Percentiles rank a stretch among this genome's conserved stretches.
These are phyloP conservation scores for Naganishia vishniacii DNA, from an alignment of 768 basidiomycete species.

Conservation along the genomic window DNA sequence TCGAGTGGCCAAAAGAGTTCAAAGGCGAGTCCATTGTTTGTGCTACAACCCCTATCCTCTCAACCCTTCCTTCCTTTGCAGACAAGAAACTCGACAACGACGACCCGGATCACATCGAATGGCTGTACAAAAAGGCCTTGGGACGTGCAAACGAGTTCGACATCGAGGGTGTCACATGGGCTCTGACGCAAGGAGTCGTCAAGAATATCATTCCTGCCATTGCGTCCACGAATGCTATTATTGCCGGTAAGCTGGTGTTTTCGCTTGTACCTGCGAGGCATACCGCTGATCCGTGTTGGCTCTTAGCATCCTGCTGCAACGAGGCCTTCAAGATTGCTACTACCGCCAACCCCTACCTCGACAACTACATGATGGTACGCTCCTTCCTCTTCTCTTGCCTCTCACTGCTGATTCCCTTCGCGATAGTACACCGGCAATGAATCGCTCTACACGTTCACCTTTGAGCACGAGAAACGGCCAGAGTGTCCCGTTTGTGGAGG, in stretches of 20 bases:
- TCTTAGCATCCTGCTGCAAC: conserved; percentile 86
- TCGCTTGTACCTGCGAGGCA: too few species aligned
- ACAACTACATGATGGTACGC: conserved; percentile 75
- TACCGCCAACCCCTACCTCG: conserved; percentile 83
- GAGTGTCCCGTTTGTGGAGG: conserved; percentile 98
- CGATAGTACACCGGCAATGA: conserved; percentile 91
- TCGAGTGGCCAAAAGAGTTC: conserved; percentile 94
- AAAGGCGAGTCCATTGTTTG: conserved; percentile 59
- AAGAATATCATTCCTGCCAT: conserved; percentile 99
- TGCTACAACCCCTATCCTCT: not conserved
- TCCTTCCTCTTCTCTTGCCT: not conserved
- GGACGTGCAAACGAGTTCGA: conserved; percentile 87
- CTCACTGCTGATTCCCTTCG: conserved; percentile 21
- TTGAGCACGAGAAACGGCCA: conserved; percentile 82
- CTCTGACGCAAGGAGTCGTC: conserved; percentile 93
- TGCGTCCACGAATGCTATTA: conserved; percentile 96
- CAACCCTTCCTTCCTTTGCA: conserved; percentile 39
- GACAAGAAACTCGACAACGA: conserved; percentile 97
- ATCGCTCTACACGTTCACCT: conserved; percentile 93
- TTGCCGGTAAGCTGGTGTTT: conserved; percentile 62
- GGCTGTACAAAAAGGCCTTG: conserved; percentile 77
- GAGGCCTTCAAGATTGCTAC: conserved; percentile 99
- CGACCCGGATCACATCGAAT: conserved; percentile 90
- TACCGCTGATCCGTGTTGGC: not conserved
- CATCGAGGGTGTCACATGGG: conserved; percentile 98